phyloP scores from a whole-genome alignment of 2,329 filamentous ascomycete genomes.

The Fusarium sublunatum region DNA sequence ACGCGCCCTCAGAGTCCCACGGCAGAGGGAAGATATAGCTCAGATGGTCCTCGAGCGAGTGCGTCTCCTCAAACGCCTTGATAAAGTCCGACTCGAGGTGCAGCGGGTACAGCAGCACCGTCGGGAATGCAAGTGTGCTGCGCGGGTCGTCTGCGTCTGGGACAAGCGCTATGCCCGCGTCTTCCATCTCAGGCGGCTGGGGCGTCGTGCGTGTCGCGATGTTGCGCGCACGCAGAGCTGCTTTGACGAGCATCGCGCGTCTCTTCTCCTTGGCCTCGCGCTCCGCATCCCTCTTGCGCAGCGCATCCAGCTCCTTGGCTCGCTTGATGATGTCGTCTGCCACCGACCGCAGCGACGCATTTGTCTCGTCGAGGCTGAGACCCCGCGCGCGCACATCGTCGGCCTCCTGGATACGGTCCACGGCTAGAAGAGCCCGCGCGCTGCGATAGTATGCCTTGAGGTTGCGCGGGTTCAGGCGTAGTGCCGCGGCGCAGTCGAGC shows the following conservation, averaged over 20 bases:
- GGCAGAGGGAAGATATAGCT: constrained; percentile 87
- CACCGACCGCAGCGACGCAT: constrained; percentile 73
- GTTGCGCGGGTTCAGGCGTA: constrained; percentile 82
- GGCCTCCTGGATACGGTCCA: constrained; percentile 83
- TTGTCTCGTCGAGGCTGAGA: constrained; percentile 75
- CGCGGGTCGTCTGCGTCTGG: constrained; percentile 79
- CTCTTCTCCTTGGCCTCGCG: constrained; percentile 65
- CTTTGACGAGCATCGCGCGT: constrained; percentile 70
- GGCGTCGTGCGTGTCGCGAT: constrained; percentile 75
- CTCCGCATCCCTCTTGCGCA: constrained; percentile 67
- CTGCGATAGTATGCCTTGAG: constrained; percentile 93
- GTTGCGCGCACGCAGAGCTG: constrained; percentile 74
- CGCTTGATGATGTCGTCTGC: constrained; percentile 71
- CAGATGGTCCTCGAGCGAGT: constrained; percentile 80
- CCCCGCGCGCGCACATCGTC: constrained; percentile 81
- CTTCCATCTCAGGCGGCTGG: constrained; percentile 87
- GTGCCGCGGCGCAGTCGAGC: constrained; percentile 81
- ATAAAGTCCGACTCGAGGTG: constrained; percentile 89
- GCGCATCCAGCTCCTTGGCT: constrained; percentile 64
- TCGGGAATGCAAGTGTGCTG: constrained; percentile 79
- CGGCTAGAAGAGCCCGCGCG: constrained; percentile 78
- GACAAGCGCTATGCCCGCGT: constrained; percentile 76
- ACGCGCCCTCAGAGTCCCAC: constrained; percentile 80
- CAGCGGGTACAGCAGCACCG: constrained; percentile 86
- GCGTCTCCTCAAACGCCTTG: constrained; percentile 84